Conservation (phyloP, 1,284 basidiomycete species). For the Austropuccinia psidii region DNA sequence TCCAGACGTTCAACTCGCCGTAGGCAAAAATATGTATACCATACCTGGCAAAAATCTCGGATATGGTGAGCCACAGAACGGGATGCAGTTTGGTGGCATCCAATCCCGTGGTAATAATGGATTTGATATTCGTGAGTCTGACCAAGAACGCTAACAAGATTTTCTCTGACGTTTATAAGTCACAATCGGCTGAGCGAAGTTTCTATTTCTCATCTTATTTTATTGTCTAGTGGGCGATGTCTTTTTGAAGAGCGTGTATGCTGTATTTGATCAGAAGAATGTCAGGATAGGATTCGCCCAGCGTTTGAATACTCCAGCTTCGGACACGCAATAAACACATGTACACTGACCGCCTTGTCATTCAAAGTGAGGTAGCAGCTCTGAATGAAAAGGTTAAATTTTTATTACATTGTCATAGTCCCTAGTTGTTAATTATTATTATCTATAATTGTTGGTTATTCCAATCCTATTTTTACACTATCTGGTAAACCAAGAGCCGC, state of each 20-base stretch:
- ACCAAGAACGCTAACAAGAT: neutral
- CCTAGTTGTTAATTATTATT: too few species aligned
- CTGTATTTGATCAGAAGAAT: constrained; percentile 47
- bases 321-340: neutral
- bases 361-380: too few species aligned
- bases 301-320: neutral
- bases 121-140: constrained; percentile 50
- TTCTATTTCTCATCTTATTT: neutral
- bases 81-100: constrained; percentile 48
- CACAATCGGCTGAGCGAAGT: neutral
- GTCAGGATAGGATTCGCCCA: constrained; percentile 35
- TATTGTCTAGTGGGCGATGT: constrained; percentile 38
- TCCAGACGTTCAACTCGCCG: constrained; percentile 48
- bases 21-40: constrained; percentile 46
- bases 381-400: too few species aligned
- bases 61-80: constrained; percentile 42
- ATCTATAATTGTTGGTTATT: too few species aligned
- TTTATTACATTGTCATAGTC: too few species aligned
- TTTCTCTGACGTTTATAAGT: neutral
- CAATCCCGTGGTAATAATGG: constrained; percentile 49
- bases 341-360: too few species aligned
- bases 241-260: constrained; percentile 50
- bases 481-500: too few species aligned
- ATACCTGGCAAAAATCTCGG: constrained; percentile 36
- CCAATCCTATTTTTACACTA: too few species aligned